These are phyloP conservation scores for Isabelozyma rhagii DNA, from an alignment of 805 yeast species.

Conservation along the genomic window DNA sequence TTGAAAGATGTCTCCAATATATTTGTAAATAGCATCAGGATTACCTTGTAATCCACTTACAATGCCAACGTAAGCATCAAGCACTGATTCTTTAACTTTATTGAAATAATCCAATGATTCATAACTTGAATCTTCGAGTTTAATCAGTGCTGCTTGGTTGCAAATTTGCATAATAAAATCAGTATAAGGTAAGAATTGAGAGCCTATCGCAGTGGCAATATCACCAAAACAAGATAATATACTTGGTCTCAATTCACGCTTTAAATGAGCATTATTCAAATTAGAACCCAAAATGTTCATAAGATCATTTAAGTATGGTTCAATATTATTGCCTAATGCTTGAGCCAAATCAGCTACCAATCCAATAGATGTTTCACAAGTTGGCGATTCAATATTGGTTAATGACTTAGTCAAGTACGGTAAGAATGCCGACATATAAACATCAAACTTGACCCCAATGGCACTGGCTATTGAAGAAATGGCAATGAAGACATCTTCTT, in stretches of 20 bases:
- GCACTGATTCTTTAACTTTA: conserved; percentile 77
- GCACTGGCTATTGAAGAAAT: conserved; percentile 87
- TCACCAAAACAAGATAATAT: conserved; percentile 94
- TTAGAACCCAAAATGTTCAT: conserved; percentile 80
- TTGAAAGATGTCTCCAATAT: conserved; percentile 65
- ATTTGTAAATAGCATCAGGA: conserved; percentile 64
- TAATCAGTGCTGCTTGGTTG: conserved; percentile 57
- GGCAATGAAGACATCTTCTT: conserved; percentile 92
- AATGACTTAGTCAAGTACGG: conserved; percentile 81
- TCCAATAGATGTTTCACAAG: conserved; percentile 89
- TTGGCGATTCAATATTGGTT: conserved; percentile 76
- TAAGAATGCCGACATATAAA: conserved; percentile 76
- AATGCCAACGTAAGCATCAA: conserved; percentile 94
- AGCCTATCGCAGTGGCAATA: conserved; percentile 84
- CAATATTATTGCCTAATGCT: conserved; percentile 71
- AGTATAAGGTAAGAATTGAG: conserved; percentile 71
- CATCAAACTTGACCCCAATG: conserved; percentile 63
- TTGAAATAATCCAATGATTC: conserved; percentile 78
- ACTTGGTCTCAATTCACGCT: conserved; percentile 80
- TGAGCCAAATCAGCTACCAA: conserved; percentile 92
- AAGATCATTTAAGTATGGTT: conserved; percentile 73
- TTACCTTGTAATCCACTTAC: conserved; percentile 80
- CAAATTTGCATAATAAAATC: conserved; percentile 78
- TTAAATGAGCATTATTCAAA: conserved; percentile 63
- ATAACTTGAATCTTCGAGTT: conserved; percentile 62